phyloP scores from a whole-genome alignment of 805 yeast species.

The Wickerhamiella parazyma region DNA sequence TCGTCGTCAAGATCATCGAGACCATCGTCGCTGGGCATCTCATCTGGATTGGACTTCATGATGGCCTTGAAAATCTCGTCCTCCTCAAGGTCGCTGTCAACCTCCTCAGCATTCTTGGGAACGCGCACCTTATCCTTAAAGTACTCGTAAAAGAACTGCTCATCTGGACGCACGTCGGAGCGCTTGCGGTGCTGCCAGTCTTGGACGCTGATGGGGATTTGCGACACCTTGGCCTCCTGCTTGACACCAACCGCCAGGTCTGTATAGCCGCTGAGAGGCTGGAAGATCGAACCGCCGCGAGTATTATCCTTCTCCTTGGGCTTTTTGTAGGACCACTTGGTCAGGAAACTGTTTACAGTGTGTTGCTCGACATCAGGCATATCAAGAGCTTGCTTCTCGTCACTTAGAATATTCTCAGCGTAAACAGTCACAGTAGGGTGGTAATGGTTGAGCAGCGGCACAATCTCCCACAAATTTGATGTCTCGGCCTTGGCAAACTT shows the following conservation, averaged over 20 bases:
- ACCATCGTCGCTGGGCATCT: slow-evolving; percentile 44
- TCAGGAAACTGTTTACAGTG: slow-evolving; percentile 80
- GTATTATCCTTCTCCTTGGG: slow-evolving; percentile 61
- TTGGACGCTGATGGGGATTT: slow-evolving; percentile 68
- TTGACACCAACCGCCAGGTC: slow-evolving; percentile 23
- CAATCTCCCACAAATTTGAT: slow-evolving; percentile 77
- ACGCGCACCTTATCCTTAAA: slow-evolving; percentile 36
- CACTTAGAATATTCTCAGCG: slow-evolving; percentile 49
- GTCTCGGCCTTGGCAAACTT: slow-evolving; percentile 70
- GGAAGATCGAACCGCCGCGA: slow-evolving; percentile 94
- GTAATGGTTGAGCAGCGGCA: slow-evolving; percentile 61
- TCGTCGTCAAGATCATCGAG: slow-evolving; percentile 25
- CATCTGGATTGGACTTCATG: slow-evolving; percentile 63
- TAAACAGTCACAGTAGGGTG: slow-evolving; percentile 86
- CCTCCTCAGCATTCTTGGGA: slow-evolving; percentile 22
- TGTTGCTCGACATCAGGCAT: slow-evolving; percentile 88
- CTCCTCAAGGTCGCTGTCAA: slow-evolving; percentile 35
- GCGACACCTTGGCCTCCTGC: slow-evolving; percentile 35
- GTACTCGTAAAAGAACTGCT: slow-evolving; percentile 75
- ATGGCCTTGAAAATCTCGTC: slow-evolving; percentile 73
- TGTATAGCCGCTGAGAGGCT: slow-evolving; percentile 69
- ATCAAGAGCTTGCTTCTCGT: slow-evolving; percentile 28
- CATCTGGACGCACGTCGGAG: slow-evolving; percentile 68
- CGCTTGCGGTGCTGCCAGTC: slow-evolving; percentile 59
- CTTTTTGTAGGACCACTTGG: slow-evolving; percentile 87